Percentiles rank a stretch among this genome's conserved stretches.
Conservation (phyloP, 2,329 filamentous ascomycete species). For the Ambrosiella xylebori region DNA sequence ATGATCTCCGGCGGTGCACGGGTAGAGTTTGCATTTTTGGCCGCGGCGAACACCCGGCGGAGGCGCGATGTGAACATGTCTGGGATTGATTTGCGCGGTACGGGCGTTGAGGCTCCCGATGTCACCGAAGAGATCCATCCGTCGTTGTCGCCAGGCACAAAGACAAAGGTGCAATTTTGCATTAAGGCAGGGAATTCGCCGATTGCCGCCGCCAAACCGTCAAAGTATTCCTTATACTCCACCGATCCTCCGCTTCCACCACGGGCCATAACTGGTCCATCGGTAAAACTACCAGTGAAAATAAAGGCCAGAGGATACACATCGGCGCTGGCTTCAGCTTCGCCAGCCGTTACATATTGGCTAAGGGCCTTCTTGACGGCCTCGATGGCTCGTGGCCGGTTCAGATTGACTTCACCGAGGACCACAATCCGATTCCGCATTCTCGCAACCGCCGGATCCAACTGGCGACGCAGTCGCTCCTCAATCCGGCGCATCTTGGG, state of each 20-base stretch:
- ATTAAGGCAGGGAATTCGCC: constrained; percentile 71
- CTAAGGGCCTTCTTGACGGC: constrained; percentile 66
- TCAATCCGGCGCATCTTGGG: constrained; percentile 70
- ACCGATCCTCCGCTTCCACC: constrained; percentile 60
- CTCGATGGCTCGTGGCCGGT: constrained; percentile 63
- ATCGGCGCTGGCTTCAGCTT: constrained; percentile 40
- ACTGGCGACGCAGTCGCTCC: constrained; percentile 40
- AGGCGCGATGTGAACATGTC: constrained; percentile 82
- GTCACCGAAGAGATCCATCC: constrained; percentile 86
- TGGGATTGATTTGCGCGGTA: constrained; percentile 59
- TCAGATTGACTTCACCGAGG: constrained; percentile 71
- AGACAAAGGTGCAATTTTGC: constrained; percentile 66
- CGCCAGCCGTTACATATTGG: constrained; percentile 51
- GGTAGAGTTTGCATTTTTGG: constrained; percentile 43
- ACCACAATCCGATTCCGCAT: constrained; percentile 46
- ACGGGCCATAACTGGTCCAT: constrained; percentile 45
- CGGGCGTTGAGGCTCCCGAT: constrained; percentile 50
- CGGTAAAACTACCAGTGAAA: constrained; percentile 69
- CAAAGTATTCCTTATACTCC: constrained; percentile 93
- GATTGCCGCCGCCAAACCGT: constrained; percentile 65
- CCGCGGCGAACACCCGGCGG: constrained; percentile 59
- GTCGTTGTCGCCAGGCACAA: constrained; percentile 92
- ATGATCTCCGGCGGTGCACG: constrained; percentile 51
- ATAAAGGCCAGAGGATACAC: constrained; percentile 63
- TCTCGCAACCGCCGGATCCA: constrained; percentile 20